Base-by-base conservation (phyloP, 1,139 yeast genomes). In the Debaryomycetaceae sp. region DNA sequence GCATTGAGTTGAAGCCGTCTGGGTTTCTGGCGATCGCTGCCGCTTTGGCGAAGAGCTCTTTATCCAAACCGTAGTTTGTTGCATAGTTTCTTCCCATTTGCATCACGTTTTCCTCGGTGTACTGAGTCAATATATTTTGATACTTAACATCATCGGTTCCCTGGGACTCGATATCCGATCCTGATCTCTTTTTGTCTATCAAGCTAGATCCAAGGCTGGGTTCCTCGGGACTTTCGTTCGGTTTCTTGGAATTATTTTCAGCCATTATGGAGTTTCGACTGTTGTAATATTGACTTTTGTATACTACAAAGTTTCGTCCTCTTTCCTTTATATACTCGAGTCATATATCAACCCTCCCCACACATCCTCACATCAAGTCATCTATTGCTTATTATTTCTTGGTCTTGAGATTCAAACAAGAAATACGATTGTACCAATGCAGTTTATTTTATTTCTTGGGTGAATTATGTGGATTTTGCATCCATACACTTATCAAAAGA, bases 11-110 rank as follows among this genome's bases (percentile, higher is more conserved):
- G 62, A 72, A 83, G 1, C 75, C 78, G 6, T 60, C 62, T 6
- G 93, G 93, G 36, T 74, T 65, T 58, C 90, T 78, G 1, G 96
- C 91, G 38, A 86, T 65, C 3, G 88, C 84, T 1, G 95, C 96
- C 23, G 86, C 96, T 40, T 76, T 73, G 20, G 82, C 81, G 60
- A 87, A 84, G 42, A 81, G 65, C 9, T 84, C 91, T 1, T 74
- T 69, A 53, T 85, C 90, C 55, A 87, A 62, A 7, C 73, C 80
- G 56, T 84, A 69, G 51, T 77, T 77, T 36, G 65, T 58, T 23
- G 90, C 91, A 62, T 84, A 87, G 49, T 74, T 72, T 47, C 84
- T 71, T 24, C 91, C 96, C 82, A 85, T 82, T 47, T 71, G 75
- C 75, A 81, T 76, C 6, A 82, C 87, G 58, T 84, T 87, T 27